Conservation (phyloP, 1,284 basidiomycete species). For the Ceratobasidium sp. region DNA sequence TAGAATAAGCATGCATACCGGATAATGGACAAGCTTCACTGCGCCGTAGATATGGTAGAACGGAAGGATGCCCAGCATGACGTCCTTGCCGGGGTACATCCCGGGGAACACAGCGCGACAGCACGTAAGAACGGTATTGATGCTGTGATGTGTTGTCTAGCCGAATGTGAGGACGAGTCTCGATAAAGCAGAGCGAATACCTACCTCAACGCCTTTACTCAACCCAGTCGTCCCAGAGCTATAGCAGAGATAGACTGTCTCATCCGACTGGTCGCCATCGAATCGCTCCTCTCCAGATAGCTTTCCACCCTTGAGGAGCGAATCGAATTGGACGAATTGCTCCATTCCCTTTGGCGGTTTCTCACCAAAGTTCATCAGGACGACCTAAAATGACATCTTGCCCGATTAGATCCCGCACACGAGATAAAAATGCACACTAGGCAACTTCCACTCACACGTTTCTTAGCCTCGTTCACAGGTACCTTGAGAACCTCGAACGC, state of each 20-base stretch:
- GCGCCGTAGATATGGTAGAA: constrained; percentile 68
- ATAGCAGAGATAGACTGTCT: constrained; percentile 71
- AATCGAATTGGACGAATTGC: constrained; percentile 52
- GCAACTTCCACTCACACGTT: constrained; percentile 56
- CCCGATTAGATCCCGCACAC: neutral
- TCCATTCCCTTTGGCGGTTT: constrained; percentile 21
- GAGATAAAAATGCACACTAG: neutral
- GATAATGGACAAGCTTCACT: constrained; percentile 39
- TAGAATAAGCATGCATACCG: neutral
- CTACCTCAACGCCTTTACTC: constrained; percentile 58
- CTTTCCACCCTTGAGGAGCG: constrained; percentile 55
- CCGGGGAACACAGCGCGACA: constrained; percentile 54
- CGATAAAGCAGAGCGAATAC: constrained; percentile 1
- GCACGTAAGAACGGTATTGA: constrained; percentile 60
- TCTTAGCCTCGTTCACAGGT: constrained; percentile 53
- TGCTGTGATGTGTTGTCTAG: constrained; percentile 71
- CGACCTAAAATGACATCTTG: neutral
- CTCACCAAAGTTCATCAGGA: constrained; percentile 33
- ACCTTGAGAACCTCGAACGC: constrained; percentile 57
- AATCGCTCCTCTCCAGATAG: constrained; percentile 60
- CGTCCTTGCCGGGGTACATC: constrained; percentile 54
- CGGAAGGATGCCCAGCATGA: constrained; percentile 65
- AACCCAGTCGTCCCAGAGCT: constrained; percentile 70
- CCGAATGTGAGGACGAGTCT: neutral
- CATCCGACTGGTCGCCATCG: constrained; percentile 56